Evolutionary conservation across 202 grass and related monocot species (phyloP).

Genomic region (Panicum hallii): DNA sequence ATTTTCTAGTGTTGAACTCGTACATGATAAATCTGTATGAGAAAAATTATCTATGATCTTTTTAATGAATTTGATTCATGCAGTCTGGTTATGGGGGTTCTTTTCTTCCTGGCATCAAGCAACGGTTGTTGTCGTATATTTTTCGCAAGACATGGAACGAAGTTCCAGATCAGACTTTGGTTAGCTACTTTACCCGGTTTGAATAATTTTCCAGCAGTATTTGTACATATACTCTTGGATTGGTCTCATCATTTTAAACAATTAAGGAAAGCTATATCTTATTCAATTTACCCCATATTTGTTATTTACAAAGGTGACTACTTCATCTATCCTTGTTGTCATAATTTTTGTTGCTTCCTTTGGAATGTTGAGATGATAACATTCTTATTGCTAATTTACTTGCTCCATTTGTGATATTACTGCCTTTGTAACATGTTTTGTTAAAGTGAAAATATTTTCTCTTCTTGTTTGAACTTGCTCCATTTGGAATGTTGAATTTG

Average conservation of each 20-base stretch:
- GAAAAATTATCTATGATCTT: background rate
- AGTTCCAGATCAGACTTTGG: slow-evolving; percentile 76
- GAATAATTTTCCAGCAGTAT: slow-evolving; percentile 25
- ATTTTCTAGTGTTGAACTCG: background rate
- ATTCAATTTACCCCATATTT: slow-evolving; percentile 13
- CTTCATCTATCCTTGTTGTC: slow-evolving; percentile 12
- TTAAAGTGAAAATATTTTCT: slow-evolving; percentile 12
- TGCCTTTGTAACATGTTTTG: slow-evolving; percentile 8
- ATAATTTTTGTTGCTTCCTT: slow-evolving; percentile 1
- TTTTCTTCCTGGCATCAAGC: slow-evolving; percentile 95
- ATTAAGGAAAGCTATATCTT: background rate
- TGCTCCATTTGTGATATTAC: background rate
- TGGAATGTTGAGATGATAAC: slow-evolving; percentile 22
- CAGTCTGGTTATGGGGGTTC: slow-evolving; percentile 61
- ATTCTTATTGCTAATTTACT: background rate
- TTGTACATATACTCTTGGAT: background rate
- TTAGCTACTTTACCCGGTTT: slow-evolving; percentile 49
- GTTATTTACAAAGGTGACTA: background rate
- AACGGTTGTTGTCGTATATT: slow-evolving; percentile 91
- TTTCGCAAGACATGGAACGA: slow-evolving; percentile 90
- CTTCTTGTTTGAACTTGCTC: slow-evolving; percentile 3
- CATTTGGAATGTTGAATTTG: slow-evolving; percentile 42
- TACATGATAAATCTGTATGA: background rate
- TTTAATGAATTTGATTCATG: slow-evolving; percentile 43
- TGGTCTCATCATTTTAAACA: slow-evolving; percentile 28